Percentiles rank a stretch among this genome's conserved stretches.
Evolutionary conservation across 768 basidiomycete species (phyloP).

Genomic region (Mrakia frigida): DNA sequence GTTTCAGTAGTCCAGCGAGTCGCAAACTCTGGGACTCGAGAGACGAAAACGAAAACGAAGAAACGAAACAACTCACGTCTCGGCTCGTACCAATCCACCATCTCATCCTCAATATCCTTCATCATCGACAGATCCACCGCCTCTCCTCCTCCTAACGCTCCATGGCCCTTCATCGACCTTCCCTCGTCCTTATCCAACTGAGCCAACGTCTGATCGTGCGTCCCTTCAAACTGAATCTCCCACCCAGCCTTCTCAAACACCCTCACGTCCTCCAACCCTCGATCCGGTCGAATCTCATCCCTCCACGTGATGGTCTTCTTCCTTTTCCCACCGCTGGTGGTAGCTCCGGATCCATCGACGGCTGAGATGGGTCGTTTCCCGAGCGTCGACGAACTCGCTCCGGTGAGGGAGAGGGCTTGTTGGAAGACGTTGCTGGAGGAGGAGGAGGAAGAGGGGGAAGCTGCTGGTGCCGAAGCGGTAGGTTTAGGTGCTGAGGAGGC

Average conservation of each 20-base stretch:
- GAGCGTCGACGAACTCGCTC: slow-evolving; percentile 36
- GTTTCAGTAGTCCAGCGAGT: neutral
- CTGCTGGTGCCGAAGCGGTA: neutral
- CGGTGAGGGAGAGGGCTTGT: slow-evolving; percentile 33
- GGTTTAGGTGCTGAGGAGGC: neutral
- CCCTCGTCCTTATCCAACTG: slow-evolving; percentile 85
- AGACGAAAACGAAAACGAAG: neutral
- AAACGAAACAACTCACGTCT: slow-evolving; percentile 54
- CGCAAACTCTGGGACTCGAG: neutral
- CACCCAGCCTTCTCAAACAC: slow-evolving; percentile 80
- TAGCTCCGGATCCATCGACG: slow-evolving; percentile 71
- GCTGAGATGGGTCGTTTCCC: slow-evolving; percentile 48
- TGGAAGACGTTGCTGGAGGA: slow-evolving; percentile 3
- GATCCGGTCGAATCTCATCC: slow-evolving; percentile 41
- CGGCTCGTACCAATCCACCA: slow-evolving; percentile 79
- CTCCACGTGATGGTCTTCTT: neutral
- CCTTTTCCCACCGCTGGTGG: slow-evolving; percentile 54
- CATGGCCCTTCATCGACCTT: slow-evolving; percentile 70
- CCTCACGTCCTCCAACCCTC: slow-evolving; percentile 66
- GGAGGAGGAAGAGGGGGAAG: neutral
- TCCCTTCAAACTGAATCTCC: slow-evolving; percentile 81
- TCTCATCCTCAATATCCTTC: slow-evolving; percentile 61
- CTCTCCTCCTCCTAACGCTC: slow-evolving; percentile 37
- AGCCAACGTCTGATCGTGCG: slow-evolving; percentile 67
- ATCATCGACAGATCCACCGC: neutral